Base-by-base conservation (phyloP, 257 asterid genomes). In the Forsythia suspensa region DNA sequence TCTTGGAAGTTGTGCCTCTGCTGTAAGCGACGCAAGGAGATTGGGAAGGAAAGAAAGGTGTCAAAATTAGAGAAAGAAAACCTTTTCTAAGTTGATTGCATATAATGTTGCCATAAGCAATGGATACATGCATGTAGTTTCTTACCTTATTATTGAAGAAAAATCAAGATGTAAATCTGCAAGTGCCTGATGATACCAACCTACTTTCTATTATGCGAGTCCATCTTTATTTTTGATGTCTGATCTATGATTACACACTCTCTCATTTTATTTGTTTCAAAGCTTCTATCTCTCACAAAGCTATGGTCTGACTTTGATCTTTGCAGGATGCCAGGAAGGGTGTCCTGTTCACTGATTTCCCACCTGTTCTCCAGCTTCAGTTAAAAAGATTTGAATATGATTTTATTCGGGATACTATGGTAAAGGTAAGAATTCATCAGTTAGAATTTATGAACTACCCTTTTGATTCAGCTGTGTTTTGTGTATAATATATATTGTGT, bases 271-370 rank as follows among this genome's bases (percentile, higher is more conserved):
- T 21, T 59, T 7, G 67, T 59, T 6, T 21, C 12, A 59, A 59
- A 59, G 29, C 67, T 59, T 59, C 29, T 13, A 21, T 59, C 7
- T n/a, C 67, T 59, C 37, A 59, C 67, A 20, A 59, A 59, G 67
- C 36, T 59, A 13, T 48, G 59, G 59, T 48, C 13, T 3, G 34
- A 3, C 63, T 34, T 48, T 36, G 38, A 46, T 61, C 34, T 12
- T 81, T 84, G 72, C 95, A 92, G 97, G 97, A 92, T 84, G 96
- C 97, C 75, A 90, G 78, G 88, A 92, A 90, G 84, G 97, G 97
- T 72, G 96, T 91, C 77, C 89, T 91, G 70, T 92, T 92, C 88
- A 89, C 85, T 34, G 96, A 92, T 82, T 90, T 92, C 84, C 97
- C 96, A 76, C 96, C 94, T 44, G 97, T 92, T 78, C 97, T 92